Conservation (phyloP, 257 asterid species). For the Solanum tarijense region DNA sequence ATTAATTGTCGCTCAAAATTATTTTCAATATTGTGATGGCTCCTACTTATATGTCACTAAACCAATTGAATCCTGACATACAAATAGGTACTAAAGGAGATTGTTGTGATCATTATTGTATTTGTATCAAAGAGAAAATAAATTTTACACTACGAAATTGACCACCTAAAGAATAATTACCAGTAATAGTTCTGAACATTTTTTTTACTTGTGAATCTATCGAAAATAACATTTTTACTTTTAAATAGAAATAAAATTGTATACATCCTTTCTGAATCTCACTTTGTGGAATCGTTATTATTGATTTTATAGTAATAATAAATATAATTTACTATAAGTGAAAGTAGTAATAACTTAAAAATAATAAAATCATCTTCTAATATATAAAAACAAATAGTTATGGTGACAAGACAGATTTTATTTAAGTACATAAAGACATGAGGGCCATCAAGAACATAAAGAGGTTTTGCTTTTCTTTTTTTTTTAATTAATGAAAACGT, state of each 20-base stretch:
- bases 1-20: rapidly evolving
- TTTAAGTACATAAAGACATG: background rate
- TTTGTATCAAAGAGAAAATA: background rate
- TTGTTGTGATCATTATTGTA: background rate
- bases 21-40: background rate
- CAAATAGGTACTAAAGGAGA: background rate
- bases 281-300: background rate
- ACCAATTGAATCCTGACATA: background rate
- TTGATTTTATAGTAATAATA: too few species aligned
- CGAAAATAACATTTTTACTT: rapidly evolving
- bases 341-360: background rate
- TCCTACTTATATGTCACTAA: too few species aligned
- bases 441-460: background rate
- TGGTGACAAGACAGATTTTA: background rate
- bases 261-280: too few species aligned
- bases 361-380: background rate
- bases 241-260: too few species aligned
- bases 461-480: background rate
- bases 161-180: too few species aligned
- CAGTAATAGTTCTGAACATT: too few species aligned
- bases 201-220: too few species aligned
- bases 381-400: too few species aligned
- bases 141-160: too few species aligned
- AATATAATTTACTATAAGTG: background rate
- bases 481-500: background rate